Conservation (phyloP, 257 asterid species). For the Capsicum rhomboideum region DNA sequence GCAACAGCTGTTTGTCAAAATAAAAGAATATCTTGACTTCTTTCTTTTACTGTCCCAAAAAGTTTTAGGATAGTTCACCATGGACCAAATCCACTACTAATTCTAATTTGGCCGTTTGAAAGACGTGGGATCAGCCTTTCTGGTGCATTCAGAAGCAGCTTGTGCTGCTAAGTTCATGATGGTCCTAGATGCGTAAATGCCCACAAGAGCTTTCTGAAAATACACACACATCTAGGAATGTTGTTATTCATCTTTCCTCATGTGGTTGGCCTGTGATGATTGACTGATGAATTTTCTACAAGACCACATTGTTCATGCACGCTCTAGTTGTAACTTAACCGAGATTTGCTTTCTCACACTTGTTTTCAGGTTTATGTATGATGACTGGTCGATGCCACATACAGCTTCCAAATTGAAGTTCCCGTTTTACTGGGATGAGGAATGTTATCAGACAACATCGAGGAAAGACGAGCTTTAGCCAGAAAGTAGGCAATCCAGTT, state of each 20-base stretch:
- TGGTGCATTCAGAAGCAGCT: not conserved
- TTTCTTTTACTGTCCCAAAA: not conserved
- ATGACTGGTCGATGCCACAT: slow-evolving; percentile 89
- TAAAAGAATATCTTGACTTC: too few relatives aligned
- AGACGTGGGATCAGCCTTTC: not conserved
- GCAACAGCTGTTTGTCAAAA: not conserved
- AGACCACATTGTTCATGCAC: not conserved
- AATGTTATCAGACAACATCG: slow-evolving; percentile 33
- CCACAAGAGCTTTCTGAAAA: not conserved
- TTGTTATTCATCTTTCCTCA: not conserved
- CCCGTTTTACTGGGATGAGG: slow-evolving; percentile 80
- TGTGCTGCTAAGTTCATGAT: not conserved
- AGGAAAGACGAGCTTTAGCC: slow-evolving; percentile 69
- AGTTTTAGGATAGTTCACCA: not conserved
- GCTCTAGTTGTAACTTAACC: not conserved
- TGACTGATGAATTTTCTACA: not conserved
- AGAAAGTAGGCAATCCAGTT: not conserved
- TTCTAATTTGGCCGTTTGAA: not conserved
- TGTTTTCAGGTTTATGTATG: slow-evolving; percentile 68
- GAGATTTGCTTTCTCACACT: not conserved
- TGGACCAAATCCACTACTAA: not conserved
- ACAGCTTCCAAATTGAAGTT: slow-evolving; percentile 79
- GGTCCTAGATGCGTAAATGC: not conserved
- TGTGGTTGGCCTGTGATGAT: not conserved
- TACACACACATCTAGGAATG: not conserved